Evolutionary conservation across 225 moss, liverwort and hornwort species (phyloP).

Genomic region (Marchantia polymorpha): DNA sequence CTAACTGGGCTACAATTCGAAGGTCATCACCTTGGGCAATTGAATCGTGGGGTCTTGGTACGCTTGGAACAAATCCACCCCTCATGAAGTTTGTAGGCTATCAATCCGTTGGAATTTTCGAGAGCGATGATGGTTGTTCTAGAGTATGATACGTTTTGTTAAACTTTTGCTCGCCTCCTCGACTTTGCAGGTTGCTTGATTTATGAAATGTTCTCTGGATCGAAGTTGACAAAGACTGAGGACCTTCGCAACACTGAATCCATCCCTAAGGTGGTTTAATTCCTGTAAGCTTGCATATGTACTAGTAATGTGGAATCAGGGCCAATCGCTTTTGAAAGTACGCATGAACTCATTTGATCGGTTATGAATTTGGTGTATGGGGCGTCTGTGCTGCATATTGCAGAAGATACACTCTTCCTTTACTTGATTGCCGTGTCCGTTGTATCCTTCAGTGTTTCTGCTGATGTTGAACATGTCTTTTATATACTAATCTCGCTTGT

Average conservation of each 20-base stretch:
- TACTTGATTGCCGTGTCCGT: not conserved
- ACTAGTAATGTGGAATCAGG: not conserved
- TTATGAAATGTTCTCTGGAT: slow-evolving; percentile 65
- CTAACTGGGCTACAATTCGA: slow-evolving; percentile 80
- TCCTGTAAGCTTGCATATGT: slow-evolving; percentile 27
- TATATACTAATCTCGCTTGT: not conserved
- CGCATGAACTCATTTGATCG: not conserved
- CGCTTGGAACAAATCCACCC: slow-evolving; percentile 22
- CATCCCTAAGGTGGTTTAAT: slow-evolving; percentile 72
- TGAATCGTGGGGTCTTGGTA: slow-evolving; percentile 96
- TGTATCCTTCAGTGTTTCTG: not conserved
- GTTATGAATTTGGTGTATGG: not conserved
- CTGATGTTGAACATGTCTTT: not conserved
- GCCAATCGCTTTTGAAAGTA: not conserved
- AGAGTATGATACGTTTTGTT: not conserved
- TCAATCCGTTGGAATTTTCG: not conserved
- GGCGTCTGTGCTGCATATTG: not conserved
- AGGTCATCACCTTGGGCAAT: slow-evolving; percentile 92
- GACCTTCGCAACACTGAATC: slow-evolving; percentile 74
- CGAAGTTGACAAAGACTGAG: slow-evolving; percentile 75
- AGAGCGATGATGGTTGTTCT: not conserved
- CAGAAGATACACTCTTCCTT: not conserved
- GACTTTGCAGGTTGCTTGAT: slow-evolving; percentile 69
- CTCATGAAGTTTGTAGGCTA: not conserved
- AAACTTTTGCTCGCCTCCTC: not conserved